Conservation (phyloP, 257 asterid genomes). For the Plantago ovata region DNA sequence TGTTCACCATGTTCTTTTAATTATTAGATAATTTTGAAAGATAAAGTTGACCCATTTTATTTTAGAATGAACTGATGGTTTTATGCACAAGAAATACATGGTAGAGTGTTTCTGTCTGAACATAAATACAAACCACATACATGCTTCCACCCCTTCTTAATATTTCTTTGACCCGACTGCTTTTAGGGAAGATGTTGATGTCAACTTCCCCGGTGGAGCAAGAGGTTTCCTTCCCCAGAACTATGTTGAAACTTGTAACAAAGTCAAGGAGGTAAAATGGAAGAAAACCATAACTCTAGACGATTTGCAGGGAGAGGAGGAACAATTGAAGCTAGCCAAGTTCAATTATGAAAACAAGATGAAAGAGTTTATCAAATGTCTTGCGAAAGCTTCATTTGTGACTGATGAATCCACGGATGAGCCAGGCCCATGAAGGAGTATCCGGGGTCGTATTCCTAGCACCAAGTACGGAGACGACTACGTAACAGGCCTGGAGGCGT, state of each 20-base stretch:
- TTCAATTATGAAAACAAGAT: constrained; percentile 57
- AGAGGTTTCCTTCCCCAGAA: constrained; percentile 34
- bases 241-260: constrained; percentile 40
- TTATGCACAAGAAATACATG: not conserved
- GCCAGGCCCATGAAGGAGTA: too few relatives aligned
- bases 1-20: not conserved
- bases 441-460: too few relatives aligned
- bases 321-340: constrained; percentile 41
- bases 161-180: constrained; percentile 18
- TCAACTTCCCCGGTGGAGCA: constrained; percentile 60
- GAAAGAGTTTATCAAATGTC: constrained; percentile 50
- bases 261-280: constrained; percentile 60
- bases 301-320: constrained; percentile 65
- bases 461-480: too few relatives aligned
- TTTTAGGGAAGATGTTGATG: constrained; percentile 40
- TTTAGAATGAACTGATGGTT: not conserved
- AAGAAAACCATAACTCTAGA: constrained; percentile 54
- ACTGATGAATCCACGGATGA: too few relatives aligned
- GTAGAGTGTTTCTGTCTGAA: constrained; percentile 9
- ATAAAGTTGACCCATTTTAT: constrained; percentile 1
- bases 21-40: not conserved
- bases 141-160: constrained; percentile 7
- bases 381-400: constrained; percentile 48
- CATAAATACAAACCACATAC: not conserved
- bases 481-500: too few relatives aligned